phyloP scores from a whole-genome alignment of 352 stramenopile genomes.

The Paralagenidium karlingii region DNA sequence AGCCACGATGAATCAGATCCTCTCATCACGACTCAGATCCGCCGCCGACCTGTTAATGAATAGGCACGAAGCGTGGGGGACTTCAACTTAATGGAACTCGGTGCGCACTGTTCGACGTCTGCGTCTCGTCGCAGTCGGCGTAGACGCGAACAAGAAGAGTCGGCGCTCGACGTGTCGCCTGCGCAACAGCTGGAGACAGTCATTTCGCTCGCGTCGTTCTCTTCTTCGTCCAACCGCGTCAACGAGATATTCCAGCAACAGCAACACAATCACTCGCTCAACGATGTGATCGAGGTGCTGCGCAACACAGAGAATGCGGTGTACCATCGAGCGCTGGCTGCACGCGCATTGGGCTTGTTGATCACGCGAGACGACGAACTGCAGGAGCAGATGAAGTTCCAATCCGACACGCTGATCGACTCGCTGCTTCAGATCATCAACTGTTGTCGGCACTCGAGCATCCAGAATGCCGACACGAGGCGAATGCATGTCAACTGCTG shows the following conservation, averaged over 20 bases:
- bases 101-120: too few species aligned
- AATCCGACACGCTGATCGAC: constrained; percentile 58
- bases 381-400: constrained; percentile 24
- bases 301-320: too few species aligned
- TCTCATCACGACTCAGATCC: too few species aligned
- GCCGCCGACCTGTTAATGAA: too few species aligned
- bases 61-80: too few species aligned
- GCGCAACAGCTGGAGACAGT: constrained; percentile 1
- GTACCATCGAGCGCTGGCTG: constrained; percentile 45
- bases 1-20: too few species aligned
- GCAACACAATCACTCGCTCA: not conserved
- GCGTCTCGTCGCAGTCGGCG: too few species aligned
- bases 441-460: constrained; percentile 29
- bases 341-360: constrained; percentile 46
- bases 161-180: too few species aligned
- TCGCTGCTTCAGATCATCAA: constrained; percentile 59
- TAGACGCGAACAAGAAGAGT: too few species aligned
- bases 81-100: too few species aligned
- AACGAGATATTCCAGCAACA: not conserved
- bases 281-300: not conserved
- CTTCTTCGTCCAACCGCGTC: constrained; percentile 11
- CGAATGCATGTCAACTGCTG: constrained; percentile 76
- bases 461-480: constrained; percentile 35
- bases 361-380: constrained; percentile 27
- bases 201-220: too few species aligned